phyloP scores from a whole-genome alignment of 352 stramenopile species.

The Globisporangium nunn region DNA sequence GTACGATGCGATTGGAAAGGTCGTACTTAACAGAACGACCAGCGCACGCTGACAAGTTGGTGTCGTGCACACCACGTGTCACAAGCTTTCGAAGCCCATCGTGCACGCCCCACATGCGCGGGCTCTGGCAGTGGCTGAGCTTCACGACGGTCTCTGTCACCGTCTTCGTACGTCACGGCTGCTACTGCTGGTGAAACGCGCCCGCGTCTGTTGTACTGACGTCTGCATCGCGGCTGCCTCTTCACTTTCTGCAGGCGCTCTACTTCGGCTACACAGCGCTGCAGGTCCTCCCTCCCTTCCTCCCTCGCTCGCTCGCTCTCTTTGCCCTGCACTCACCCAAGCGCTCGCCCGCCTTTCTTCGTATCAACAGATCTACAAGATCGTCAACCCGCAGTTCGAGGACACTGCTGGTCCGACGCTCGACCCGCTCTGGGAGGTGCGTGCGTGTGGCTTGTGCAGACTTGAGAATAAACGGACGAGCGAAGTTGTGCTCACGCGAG shows the following conservation, averaged over 20 bases:
- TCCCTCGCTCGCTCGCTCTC: neutral
- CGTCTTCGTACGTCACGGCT: constrained; percentile 40
- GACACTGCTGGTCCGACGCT: constrained; percentile 36
- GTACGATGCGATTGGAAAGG: too few relatives aligned
- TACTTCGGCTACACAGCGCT: constrained; percentile 54
- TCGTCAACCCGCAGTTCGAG: constrained; percentile 65
- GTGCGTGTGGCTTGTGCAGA: constrained; percentile 10
- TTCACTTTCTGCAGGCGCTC: constrained; percentile 19
- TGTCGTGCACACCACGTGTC: too few relatives aligned
- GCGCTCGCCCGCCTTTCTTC: neutral
- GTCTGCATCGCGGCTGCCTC: neutral
- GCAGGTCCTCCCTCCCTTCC: constrained; percentile 20
- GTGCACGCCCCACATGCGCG: constrained; percentile 8
- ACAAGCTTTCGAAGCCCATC: too few relatives aligned
- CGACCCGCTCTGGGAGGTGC: constrained; percentile 56
- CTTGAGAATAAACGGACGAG: neutral
- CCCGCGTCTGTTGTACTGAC: neutral
- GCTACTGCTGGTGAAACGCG: neutral
- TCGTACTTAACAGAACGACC: too few relatives aligned
- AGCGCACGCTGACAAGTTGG: too few relatives aligned
- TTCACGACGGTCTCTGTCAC: constrained; percentile 52
- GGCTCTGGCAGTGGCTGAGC: constrained; percentile 34
- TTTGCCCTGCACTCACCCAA: neutral
- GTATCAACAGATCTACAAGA: constrained; percentile 44
- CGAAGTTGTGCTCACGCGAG: neutral